These are phyloP conservation scores for Adenanthera pavonina DNA, from an alignment of 306 rosid species.

Conservation along the genomic window DNA sequence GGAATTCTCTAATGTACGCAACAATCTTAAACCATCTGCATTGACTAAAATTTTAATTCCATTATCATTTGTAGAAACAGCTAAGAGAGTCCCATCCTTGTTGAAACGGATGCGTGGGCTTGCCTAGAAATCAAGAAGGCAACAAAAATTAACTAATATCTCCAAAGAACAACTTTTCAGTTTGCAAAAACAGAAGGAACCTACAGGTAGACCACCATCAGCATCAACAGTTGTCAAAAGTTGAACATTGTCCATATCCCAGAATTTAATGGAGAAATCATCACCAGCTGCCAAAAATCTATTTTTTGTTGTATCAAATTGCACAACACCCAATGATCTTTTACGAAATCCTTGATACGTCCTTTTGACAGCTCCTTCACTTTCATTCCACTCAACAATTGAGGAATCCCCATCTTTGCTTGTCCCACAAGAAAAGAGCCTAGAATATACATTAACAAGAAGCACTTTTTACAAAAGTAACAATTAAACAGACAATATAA, in stretches of 20 bases:
- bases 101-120: slow-evolving; percentile 98
- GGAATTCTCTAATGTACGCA: slow-evolving; percentile 71
- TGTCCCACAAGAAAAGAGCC: slow-evolving; percentile 97
- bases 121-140: slow-evolving; percentile 60
- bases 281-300: slow-evolving; percentile 94
- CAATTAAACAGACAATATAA: slow-evolving; percentile 20
- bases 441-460: slow-evolving; percentile 40
- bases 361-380: slow-evolving; percentile 96
- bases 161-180: background rate
- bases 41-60: slow-evolving; percentile 91
- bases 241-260: slow-evolving; percentile 97
- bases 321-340: slow-evolving; percentile 85
- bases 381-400: slow-evolving; percentile 98
- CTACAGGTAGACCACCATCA: slow-evolving; percentile 94
- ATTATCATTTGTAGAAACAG: slow-evolving; percentile 92
- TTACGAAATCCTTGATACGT: slow-evolving; percentile 90
- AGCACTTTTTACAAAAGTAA: slow-evolving; percentile 6
- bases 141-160: slow-evolving; percentile 37
- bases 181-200: slow-evolving; percentile 45
- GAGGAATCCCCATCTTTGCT: slow-evolving; percentile 92
- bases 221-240: slow-evolving; percentile 89
- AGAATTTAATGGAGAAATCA: slow-evolving; percentile 93
- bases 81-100: slow-evolving; percentile 91
- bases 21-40: slow-evolving; percentile 68
- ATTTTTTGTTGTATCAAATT: slow-evolving; percentile 90